These are phyloP conservation scores for Yarrowia sp. DNA, from an alignment of 805 yeast species.

Conservation along the genomic window DNA sequence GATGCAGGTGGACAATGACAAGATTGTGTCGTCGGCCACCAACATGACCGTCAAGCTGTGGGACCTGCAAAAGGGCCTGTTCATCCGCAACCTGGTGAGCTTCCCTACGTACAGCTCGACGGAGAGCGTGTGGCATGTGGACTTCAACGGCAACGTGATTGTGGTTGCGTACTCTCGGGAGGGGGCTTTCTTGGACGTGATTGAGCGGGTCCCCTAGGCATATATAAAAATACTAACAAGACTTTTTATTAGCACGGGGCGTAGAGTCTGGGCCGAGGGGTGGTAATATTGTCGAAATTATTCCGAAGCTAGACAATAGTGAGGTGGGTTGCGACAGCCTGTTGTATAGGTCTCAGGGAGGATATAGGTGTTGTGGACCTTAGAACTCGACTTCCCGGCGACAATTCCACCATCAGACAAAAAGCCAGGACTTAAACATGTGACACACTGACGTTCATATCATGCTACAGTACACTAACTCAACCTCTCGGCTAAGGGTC, in stretches of 20 bases:
- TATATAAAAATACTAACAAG: constrained; percentile 13
- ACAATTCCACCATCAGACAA: too few relatives aligned
- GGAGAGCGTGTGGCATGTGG: constrained; percentile 20
- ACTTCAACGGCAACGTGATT: constrained; percentile 15
- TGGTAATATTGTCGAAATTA: background rate
- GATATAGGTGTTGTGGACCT: too few relatives aligned
- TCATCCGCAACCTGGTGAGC: constrained; percentile 33
- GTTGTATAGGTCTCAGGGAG: too few relatives aligned
- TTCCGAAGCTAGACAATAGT: background rate
- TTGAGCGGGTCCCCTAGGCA: constrained; percentile 8
- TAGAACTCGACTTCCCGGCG: too few relatives aligned
- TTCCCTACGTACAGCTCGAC: background rate
- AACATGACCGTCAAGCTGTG: constrained; percentile 94
- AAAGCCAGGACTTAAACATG: too few relatives aligned
- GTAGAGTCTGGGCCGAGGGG: background rate
- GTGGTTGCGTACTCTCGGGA: constrained; percentile 13
- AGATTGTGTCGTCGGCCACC: constrained; percentile 91
- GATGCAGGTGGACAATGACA: constrained; percentile 85
- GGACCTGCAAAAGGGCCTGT: constrained; percentile 82
- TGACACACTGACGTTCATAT: too few relatives aligned
- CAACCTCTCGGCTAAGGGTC: background rate
- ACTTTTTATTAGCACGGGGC: background rate
- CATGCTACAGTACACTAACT: background rate
- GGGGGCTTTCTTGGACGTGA: constrained; percentile 14
- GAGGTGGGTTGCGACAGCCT: background rate